Evolutionary conservation across 768 basidiomycete genomes (phyloP), one percentile per base, ranked within the genome.

Genomic region (Podaxis sp.): DNA sequence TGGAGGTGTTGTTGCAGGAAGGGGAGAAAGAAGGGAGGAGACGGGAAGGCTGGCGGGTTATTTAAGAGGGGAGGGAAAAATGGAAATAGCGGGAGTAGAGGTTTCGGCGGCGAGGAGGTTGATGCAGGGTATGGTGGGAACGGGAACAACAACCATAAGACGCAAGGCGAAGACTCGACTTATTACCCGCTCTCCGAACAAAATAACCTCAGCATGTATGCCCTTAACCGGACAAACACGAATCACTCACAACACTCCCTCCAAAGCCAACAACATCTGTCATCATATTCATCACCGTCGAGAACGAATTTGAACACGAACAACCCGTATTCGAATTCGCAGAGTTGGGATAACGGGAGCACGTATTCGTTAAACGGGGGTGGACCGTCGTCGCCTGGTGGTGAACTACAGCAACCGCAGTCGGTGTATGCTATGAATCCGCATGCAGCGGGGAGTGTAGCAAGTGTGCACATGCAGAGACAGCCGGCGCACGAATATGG

Each of bases 1-100:
- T 89, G 85, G 84, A 78, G 77, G 59, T 89, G 86, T 71, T 90
- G 88, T 71, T 83, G 81, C 66, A 71, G 79, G 43, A 77, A 75
- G 54, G 57, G 57, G 27, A 46, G 55, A 15, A 54, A 65, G 51
- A 56, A 63, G 57, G 66, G 63, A 15, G 51, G 57, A 65, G 63
- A 70, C 63, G 61, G 65, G 59, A 29, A 57, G 25, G 17, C 53
- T 46, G 47, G 24, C 27, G 57, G 59, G 27, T 63, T 66, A 25
- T 62, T 64, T 25, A 66, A 63, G 52, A 38, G 65, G 43, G 55
- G 56, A 17, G 27, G 64, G 25, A 60, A 53, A 43, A 38, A 51
- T 33, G 57, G 56, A 24, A 57, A 55, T 24, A 33, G 22, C 36
- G 57, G 61, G 27, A 33, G 27, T 19, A 52, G 38, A 24, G 46